A percentile compares a stretch with the other conserved stretches of the same genome.
phyloP scores from a whole-genome alignment of 208 protist genomes.

The Trypanosoma vivax region DNA sequence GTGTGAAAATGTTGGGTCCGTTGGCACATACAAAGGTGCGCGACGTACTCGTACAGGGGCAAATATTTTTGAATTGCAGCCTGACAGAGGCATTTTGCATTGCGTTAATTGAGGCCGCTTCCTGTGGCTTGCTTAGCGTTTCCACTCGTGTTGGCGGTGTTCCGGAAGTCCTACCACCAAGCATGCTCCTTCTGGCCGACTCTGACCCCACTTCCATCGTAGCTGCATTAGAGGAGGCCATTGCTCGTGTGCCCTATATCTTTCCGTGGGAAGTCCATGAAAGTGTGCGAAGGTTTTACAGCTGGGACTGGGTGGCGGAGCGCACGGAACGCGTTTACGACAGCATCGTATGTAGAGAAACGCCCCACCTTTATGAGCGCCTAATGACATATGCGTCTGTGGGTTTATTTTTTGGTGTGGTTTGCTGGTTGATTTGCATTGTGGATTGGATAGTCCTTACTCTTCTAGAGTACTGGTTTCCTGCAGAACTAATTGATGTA shows the following conservation, averaged over 20 bases:
- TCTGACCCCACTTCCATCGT: slow-evolving; percentile 81
- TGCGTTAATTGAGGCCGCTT: slow-evolving; percentile 96
- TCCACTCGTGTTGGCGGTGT: slow-evolving; percentile 97
- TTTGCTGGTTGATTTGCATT: slow-evolving; percentile 84
- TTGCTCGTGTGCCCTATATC: slow-evolving; percentile 61
- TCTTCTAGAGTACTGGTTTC: slow-evolving; percentile 75
- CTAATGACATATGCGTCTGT: slow-evolving; percentile 83
- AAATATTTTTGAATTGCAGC: slow-evolving; percentile 98
- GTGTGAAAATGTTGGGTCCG: slow-evolving; percentile 94
- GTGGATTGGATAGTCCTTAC: slow-evolving; percentile 81
- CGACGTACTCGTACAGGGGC: slow-evolving; percentile 90
- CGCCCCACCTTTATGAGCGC: slow-evolving; percentile 72
- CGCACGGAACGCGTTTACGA: slow-evolving; percentile 94
- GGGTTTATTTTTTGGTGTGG: slow-evolving; percentile 82
- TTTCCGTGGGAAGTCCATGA: slow-evolving; percentile 85
- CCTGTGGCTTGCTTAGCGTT: slow-evolving; percentile 92
- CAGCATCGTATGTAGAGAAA: slow-evolving; percentile 46
- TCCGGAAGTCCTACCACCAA: slow-evolving; percentile 95
- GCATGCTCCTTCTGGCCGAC: slow-evolving; percentile 91
- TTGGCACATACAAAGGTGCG: slow-evolving; percentile 89
- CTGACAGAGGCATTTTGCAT: slow-evolving; percentile 99
- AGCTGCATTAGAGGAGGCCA: slow-evolving; percentile 62
- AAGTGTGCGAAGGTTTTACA: slow-evolving; percentile 90
- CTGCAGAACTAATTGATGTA: slow-evolving; percentile 80
- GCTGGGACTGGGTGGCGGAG: slow-evolving; percentile 92